Conservation (phyloP, 345 rosid genomes). For the Pugionium cornutum region DNA sequence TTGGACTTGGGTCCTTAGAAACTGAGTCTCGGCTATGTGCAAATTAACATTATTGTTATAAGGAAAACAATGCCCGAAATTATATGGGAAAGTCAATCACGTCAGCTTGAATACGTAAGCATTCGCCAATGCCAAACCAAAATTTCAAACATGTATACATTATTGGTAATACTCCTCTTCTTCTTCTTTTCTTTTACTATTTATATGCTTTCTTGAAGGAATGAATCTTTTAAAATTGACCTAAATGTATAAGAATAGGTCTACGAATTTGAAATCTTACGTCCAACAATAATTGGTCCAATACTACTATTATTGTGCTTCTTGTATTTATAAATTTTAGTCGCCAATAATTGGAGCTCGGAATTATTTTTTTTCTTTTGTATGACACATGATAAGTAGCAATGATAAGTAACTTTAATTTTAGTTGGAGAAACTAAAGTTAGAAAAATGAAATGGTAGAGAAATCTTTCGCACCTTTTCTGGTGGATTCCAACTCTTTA, state of each 20-base stretch:
- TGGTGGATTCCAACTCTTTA: conserved; percentile 41
- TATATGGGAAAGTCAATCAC: conserved; percentile 4
- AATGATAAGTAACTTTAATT: too few relatives aligned
- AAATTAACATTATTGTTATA: conserved; percentile 14
- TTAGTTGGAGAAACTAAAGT: conserved; percentile 30
- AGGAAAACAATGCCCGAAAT: background rate
- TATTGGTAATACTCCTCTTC: background rate
- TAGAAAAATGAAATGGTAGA: conserved; percentile 27
- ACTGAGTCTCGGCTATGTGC: conserved; percentile 2
- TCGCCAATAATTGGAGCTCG: conserved; percentile 38
- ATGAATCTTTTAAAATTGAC: conserved; percentile 20
- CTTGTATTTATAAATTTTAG: conserved; percentile 20
- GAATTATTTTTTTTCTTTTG: conserved; percentile 1
- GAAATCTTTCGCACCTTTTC: conserved; percentile 31
- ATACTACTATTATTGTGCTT: conserved; percentile 37
- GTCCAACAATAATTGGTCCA: conserved; percentile 41
- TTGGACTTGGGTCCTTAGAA: background rate
- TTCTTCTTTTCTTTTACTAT: conserved; percentile 7
- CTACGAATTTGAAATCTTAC: conserved; percentile 26
- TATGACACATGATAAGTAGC: too few relatives aligned
- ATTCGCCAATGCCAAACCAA: conserved; percentile 16
- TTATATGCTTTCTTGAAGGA: conserved; percentile 26
- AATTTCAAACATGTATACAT: conserved; percentile 15
- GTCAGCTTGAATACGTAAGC: conserved; percentile 7
- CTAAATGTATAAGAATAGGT: conserved; percentile 17